A percentile compares a stretch with the other conserved stretches of the same genome.
These are phyloP conservation scores for Didymella arachidicola DNA, from an alignment of 2,329 filamentous ascomycete species.

Conservation along the genomic window DNA sequence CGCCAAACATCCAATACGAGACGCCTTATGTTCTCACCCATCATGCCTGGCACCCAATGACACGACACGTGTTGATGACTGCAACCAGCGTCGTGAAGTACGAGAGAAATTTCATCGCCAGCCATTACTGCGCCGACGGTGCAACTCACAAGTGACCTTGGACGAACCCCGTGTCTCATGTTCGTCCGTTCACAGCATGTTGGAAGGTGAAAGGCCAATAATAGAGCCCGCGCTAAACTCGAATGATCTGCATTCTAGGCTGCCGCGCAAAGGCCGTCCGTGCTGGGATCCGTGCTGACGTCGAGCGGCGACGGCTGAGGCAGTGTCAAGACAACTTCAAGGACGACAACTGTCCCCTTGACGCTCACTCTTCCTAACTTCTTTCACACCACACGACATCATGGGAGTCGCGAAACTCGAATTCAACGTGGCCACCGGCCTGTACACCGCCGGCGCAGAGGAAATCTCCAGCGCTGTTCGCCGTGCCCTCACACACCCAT, in stretches of 20 bases:
- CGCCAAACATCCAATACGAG: neutral
- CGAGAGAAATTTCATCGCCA: neutral
- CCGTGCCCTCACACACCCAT: slow-evolving; percentile 41
- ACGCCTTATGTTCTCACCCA: neutral
- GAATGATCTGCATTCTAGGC: slow-evolving; percentile 25
- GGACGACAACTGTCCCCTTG: slow-evolving; percentile 9
- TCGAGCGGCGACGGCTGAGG: slow-evolving; percentile 5
- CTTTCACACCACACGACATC: slow-evolving; percentile 5
- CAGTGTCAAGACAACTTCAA: slow-evolving; percentile 19
- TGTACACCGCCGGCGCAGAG: slow-evolving; percentile 12
- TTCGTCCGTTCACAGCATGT: slow-evolving; percentile 13
- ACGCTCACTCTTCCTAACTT: slow-evolving; percentile 15
- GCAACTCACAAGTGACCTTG: neutral
- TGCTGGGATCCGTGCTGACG: slow-evolving; percentile 13
- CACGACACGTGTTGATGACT: neutral
- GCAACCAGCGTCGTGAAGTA: too few species aligned
- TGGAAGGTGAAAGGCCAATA: slow-evolving; percentile 25
- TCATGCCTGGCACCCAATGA: neutral
- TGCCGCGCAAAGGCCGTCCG: slow-evolving; percentile 7
- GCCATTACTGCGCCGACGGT: neutral
- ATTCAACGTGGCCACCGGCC: slow-evolving; percentile 15
- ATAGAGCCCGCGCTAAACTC: slow-evolving; percentile 27
- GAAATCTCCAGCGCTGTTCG: slow-evolving; percentile 44
- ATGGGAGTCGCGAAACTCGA: slow-evolving; percentile 14
- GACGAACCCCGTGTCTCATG: slow-evolving; percentile 1